Base-by-base conservation (phyloP, 179 eudicot genomes). In the Beta macrorhiza region DNA sequence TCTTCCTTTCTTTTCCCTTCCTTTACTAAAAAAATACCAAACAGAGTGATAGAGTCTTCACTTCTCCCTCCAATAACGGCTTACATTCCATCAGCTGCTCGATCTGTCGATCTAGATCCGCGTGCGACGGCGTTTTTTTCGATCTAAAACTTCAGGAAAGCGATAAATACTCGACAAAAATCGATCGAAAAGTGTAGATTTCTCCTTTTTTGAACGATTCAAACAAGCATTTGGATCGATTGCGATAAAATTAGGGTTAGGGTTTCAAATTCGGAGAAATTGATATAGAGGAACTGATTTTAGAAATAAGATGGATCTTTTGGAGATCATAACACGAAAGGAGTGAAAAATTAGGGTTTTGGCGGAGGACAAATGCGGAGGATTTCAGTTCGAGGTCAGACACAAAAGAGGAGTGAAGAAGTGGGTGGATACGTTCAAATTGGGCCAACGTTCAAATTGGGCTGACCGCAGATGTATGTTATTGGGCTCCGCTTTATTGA, bases 51-150 rank as follows among this genome's bases (percentile, higher is more conserved):
- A 94, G 83, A 29, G 85, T 80, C 88, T 90, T 92, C 83, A 94
- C 97, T 76, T 94, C 97, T 7, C 82, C 89, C 62, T 94, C 97
- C 59, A 89, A 49, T 61, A 94, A 80, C 71, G 97, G 83, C 85
- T 94, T 94, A 84, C 98, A 94, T 82, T 92, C 97, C 93, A 90
- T 90, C 91, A 94, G 83, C 67, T 92, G 93, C 82, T 83, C 91
- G 83, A 94, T 94, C 84, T 94, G 95, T 79, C 93, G 87, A 84
- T 94, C 97, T 81, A 94, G 81, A 90, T 94, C 97, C 86, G 86
- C 89, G 57, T 90, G 88, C 70, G 88, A 85, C 87, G 95, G 88
- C 97, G 90, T 93, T 84, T 52, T 52, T 85, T 82, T 79, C 82
- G 57, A 75, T 58, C 63, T 59, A 57, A 29, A 76, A 32, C 19